Evolutionary conservation across 2,329 filamentous ascomycete genomes (phyloP).

Genomic region (Fusarium burgessii): DNA sequence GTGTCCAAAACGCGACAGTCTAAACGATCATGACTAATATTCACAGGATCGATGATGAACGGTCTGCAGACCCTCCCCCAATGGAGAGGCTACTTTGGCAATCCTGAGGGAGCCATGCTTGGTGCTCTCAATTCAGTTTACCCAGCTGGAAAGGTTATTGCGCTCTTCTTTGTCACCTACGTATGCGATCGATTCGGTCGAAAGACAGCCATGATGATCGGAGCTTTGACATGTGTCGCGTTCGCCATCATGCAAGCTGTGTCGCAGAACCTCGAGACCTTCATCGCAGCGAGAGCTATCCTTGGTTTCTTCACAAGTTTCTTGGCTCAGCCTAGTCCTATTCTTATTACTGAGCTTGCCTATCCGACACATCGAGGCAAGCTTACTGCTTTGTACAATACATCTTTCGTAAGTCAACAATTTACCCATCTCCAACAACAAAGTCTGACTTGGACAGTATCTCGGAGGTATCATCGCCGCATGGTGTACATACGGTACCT

Average conservation of each 20-base stretch:
- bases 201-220: slow-evolving; percentile 53
- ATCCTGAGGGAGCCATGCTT: slow-evolving; percentile 52
- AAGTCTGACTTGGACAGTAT: slow-evolving; percentile 29
- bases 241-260: slow-evolving; percentile 51
- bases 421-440: too few species aligned
- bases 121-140: slow-evolving; percentile 55
- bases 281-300: slow-evolving; percentile 49
- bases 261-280: slow-evolving; percentile 43
- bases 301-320: slow-evolving; percentile 51
- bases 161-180: slow-evolving; percentile 52
- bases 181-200: slow-evolving; percentile 56
- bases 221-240: slow-evolving; percentile 48
- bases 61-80: slow-evolving; percentile 56
- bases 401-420: slow-evolving; percentile 43
- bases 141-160: slow-evolving; percentile 55
- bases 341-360: slow-evolving; percentile 51
- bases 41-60: slow-evolving; percentile 56
- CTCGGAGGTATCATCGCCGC: slow-evolving; percentile 48
- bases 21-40: background rate
- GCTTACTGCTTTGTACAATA: slow-evolving; percentile 51
- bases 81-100: slow-evolving; percentile 57
- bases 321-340: slow-evolving; percentile 49
- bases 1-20: background rate
- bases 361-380: slow-evolving; percentile 52
- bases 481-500: slow-evolving; percentile 48